phyloP scores from a whole-genome alignment of 1,139 yeast species.

The Nakaseomyces kungkrabaensis region DNA sequence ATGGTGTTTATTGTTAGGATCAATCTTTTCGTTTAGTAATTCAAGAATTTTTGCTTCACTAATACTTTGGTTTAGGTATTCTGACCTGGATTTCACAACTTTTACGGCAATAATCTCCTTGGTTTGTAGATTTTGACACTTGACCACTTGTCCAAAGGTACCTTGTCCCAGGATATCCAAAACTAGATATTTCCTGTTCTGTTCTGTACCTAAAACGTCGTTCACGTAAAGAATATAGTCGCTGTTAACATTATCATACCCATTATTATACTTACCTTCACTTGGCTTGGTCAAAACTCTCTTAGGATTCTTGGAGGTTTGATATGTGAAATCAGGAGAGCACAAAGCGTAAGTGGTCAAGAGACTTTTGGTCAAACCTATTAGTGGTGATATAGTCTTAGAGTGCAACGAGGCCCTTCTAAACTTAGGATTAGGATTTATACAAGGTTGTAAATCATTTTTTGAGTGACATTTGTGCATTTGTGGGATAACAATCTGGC shows the following conservation, averaged over 20 bases:
- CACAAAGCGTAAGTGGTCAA: conserved; percentile 79
- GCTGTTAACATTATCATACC: conserved; percentile 78
- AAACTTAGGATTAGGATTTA: conserved; percentile 60
- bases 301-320: conserved; percentile 77
- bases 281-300: conserved; percentile 88
- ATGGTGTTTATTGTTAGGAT: conserved; percentile 58
- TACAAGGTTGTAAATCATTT: conserved; percentile 53
- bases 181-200: conserved; percentile 78
- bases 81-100: conserved; percentile 87
- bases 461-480: conserved; percentile 17
- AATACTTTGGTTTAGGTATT: conserved; percentile 81
- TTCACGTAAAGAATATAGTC: conserved; percentile 91
- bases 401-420: conserved; percentile 75
- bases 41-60: conserved; percentile 86
- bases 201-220: conserved; percentile 83
- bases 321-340: conserved; percentile 79
- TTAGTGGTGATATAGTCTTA: conserved; percentile 71
- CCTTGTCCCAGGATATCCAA: conserved; percentile 91
- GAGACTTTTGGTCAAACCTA: conserved; percentile 69
- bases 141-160: conserved; percentile 96
- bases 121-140: conserved; percentile 83
- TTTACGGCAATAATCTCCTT: conserved; percentile 91
- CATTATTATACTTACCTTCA: conserved; percentile 73
- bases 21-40: conserved; percentile 63
- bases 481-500: conserved; percentile 18